Base-by-base conservation (phyloP, 108 stramenopile species). In the Cyclostephanos tholiformis region DNA sequence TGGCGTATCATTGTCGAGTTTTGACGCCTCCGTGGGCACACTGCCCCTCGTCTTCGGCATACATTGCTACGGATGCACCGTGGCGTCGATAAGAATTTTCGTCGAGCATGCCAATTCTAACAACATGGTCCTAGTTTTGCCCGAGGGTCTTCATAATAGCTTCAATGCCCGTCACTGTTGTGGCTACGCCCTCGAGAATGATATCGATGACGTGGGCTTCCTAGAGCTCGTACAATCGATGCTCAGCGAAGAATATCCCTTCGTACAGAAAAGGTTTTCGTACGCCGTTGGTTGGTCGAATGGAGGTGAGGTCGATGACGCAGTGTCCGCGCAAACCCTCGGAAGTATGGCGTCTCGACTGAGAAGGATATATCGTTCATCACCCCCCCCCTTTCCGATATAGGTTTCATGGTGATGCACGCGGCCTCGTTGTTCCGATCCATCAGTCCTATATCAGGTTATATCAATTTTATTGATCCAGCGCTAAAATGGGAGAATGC, bases 231-330 rank as follows among this genome's bases (percentile, higher is more conserved):
- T 88, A 5, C 74, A 82, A 16, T 41, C 43, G 13, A 51, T 36
- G 17, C 30, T 87, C n/a, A 62, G 61, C 4, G 56, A 57, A 17
- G 68, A 81, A 57, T 62, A 35, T 43, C 0, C 23, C 26, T 76
- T 79, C 57, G 20, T 85, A 0, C 60, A 73, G 0, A 36, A 72
- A 22, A 27, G 75, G 23, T 29, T 71, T 39, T 72, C 74, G 9
- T 88, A 88, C 67, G 87, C 65, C 0, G 61, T 84, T 27, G 87
- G 87, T 22, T 88, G 87, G 87, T 78, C 76, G 22, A 88, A 88
- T 62, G 87, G 87, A n/a, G 87, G 85, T 53, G 52, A 53, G 52
- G 52, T 25, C 41, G 41, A 10, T 9, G 41, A 41, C 41, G 8
- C 0, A 41, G 11, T 12, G 11, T 12, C 41, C 41, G 41, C 1